Evolutionary conservation across 2,329 filamentous ascomycete species (phyloP).

Genomic region (Torrubiella hemipterigena): DNA sequence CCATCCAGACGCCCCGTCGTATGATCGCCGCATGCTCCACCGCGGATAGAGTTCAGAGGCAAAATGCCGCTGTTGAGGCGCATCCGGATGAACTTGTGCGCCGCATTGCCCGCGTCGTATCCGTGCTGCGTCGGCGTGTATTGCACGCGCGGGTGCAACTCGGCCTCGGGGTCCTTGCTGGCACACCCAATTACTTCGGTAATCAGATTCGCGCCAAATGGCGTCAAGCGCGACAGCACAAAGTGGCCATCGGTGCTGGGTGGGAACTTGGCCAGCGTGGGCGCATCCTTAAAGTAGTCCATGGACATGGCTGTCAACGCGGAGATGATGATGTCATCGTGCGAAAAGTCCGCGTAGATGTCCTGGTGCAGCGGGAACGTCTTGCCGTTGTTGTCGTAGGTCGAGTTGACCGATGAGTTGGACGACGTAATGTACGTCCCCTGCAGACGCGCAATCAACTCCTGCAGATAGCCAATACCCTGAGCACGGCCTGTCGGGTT

Average conservation of each 20-base stretch:
- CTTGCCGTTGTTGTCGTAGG: slow-evolving; percentile 46
- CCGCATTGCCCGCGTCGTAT: slow-evolving; percentile 25
- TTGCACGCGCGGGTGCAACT: slow-evolving; percentile 22
- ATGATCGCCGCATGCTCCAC: slow-evolving; percentile 23
- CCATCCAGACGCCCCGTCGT: slow-evolving; percentile 26
- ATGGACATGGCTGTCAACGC: slow-evolving; percentile 30
- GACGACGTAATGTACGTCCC: slow-evolving; percentile 51
- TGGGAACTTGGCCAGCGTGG: slow-evolving; percentile 26
- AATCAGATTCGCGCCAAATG: slow-evolving; percentile 40
- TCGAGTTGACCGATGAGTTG: slow-evolving; percentile 50
- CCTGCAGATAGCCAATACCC: slow-evolving; percentile 69
- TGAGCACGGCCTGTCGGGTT: slow-evolving; percentile 65
- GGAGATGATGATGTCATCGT: slow-evolving; percentile 66
- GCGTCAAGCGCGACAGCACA: slow-evolving; percentile 35
- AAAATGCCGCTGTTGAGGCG: slow-evolving; percentile 36
- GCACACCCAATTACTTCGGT: slow-evolving; percentile 44
- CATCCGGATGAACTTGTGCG: slow-evolving; percentile 36
- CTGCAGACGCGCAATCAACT: slow-evolving; percentile 65
- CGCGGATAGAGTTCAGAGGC: slow-evolving; percentile 32
- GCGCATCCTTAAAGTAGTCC: slow-evolving; percentile 38
- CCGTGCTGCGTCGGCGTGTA: slow-evolving; percentile 32
- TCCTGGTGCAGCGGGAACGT: slow-evolving; percentile 55
- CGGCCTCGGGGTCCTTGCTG: slow-evolving; percentile 21
- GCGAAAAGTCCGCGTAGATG: slow-evolving; percentile 72
- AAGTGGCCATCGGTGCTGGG: slow-evolving; percentile 32